Base-by-base conservation (phyloP, 2,329 filamentous ascomycete species). In the Ophiostoma pallidulum region DNA sequence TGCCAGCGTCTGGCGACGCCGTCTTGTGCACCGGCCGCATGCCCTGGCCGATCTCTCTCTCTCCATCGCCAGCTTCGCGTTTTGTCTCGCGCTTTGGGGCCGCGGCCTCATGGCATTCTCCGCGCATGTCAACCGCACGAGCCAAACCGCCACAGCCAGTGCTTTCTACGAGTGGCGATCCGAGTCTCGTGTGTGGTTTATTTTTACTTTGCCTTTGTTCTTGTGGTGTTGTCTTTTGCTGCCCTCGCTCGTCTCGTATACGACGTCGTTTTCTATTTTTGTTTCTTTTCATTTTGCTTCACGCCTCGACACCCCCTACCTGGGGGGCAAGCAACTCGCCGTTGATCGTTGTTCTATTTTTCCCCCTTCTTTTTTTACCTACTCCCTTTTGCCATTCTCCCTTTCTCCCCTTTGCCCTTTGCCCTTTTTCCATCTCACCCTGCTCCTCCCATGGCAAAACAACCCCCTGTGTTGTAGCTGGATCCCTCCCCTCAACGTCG, bases 51-150 rank as follows among this genome's bases (percentile, higher is more conserved):
- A 10, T 28, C 10, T 10, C 10, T 10, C 10, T 28, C 24, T 28
- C 24, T 35, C 18, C 13, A n/a, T 20, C 19, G n/a, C 13, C 9
- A 16, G 6, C 42, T 45, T 33, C 42, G 35, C 39, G 35, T 46
- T 46, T 46, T 46, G 43, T 33, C 43, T 46, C 19, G 43, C 43
- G 43, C 36, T 20, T 46, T 39, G 31, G 22, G 43, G 43, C 43
- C 43, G 43, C 43, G 43, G 24, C 44, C 44, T 10, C 35, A 8
- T 20, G 35, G 19, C 13, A 39, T 12, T n/a, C n/a, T n/a, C n/a
- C n/a, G n/a, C n/a, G n/a, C n/a, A n/a, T n/a, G n/a, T n/a, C n/a
- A n/a, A 33, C 7, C 10, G 14, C 31, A 12, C 14, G 10, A n/a
- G n/a, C 4, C 7, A 12, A 14, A 33, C 31, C 14, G 12, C 31